These are phyloP conservation scores for Mycosarcoma mackinlayi DNA, from an alignment of 1,284 basidiomycete genomes.

Conservation along the genomic window DNA sequence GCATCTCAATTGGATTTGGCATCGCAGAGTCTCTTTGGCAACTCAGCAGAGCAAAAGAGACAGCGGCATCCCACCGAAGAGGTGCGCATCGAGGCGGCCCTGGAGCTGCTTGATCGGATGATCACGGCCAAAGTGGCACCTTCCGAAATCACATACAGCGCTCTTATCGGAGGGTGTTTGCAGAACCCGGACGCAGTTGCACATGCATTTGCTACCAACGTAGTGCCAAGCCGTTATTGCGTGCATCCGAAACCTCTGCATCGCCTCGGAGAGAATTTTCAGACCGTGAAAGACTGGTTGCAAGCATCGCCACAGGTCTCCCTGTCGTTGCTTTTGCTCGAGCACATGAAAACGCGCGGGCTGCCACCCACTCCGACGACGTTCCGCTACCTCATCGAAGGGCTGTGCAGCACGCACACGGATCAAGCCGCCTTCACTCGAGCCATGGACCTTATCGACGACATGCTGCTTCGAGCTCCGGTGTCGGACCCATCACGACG, in stretches of 20 bases:
- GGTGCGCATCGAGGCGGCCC: conserved; percentile 47
- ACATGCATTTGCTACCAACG: conserved; percentile 13
- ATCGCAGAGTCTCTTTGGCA: conserved; percentile 17
- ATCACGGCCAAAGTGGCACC: conserved; percentile 48
- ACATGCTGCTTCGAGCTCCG: conserved; percentile 25
- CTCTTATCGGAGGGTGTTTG: conserved; percentile 44
- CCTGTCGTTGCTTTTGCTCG: conserved; percentile 43
- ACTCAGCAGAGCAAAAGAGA: conserved; percentile 2
- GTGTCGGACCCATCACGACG: conserved; percentile 9
- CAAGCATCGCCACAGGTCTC: conserved; percentile 24
- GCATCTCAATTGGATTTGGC: conserved; percentile 30
- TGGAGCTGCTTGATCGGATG: conserved; percentile 58
- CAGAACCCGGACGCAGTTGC: conserved; percentile 32
- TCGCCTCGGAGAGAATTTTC: conserved; percentile 13
- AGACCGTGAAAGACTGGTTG: conserved; percentile 19
- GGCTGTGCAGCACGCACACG: conserved; percentile 22
- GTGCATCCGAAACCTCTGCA: conserved; percentile 14
- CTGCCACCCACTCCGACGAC: conserved; percentile 31
- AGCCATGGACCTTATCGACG: conserved; percentile 39
- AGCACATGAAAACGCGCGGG: conserved; percentile 33
- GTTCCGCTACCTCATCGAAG: conserved; percentile 41
- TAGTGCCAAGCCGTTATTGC: conserved; percentile 19
- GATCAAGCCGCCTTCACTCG: conserved; percentile 38
- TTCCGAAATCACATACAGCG: conserved; percentile 54
- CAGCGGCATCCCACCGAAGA: not conserved